A percentile compares a stretch with the other conserved stretches of the same genome.
Evolutionary conservation across 805 yeast species (phyloP).

Genomic region (Lachancea sp.): DNA sequence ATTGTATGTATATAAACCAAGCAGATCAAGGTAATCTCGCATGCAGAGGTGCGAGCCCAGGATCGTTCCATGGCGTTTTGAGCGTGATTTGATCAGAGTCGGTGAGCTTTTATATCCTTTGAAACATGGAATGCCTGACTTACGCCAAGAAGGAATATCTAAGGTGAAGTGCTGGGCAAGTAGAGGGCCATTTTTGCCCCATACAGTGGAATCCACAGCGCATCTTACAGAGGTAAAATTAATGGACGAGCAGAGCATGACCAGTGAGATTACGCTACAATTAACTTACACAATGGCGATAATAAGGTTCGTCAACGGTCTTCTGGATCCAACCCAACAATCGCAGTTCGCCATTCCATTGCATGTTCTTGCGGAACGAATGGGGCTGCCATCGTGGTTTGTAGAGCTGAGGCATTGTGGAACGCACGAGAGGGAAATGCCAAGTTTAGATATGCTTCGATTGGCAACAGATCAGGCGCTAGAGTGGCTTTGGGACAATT

Average conservation of each 20-base stretch:
- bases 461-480: conserved; percentile 55
- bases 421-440: conserved; percentile 76
- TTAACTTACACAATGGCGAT: conserved; percentile 66
- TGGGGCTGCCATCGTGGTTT: conserved; percentile 69
- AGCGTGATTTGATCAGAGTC: conserved; percentile 41
- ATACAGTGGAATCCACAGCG: conserved; percentile 62
- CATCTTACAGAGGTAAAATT: conserved; percentile 46
- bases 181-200: conserved; percentile 59
- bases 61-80: conserved; percentile 35
- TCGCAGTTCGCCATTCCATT: conserved; percentile 73
- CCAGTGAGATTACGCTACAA: conserved; percentile 30
- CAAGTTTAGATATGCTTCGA: conserved; percentile 63
- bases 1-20: too few species aligned
- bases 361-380: conserved; percentile 59
- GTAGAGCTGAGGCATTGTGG: conserved; percentile 88
- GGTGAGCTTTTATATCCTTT: conserved; percentile 48
- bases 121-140: conserved; percentile 15
- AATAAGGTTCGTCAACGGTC: conserved; percentile 84
- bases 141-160: conserved; percentile 42
- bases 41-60: conserved; percentile 9
- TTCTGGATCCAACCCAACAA: conserved; percentile 81
- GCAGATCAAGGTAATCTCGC: background rate
- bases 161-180: conserved; percentile 48
- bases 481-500: conserved; percentile 65
- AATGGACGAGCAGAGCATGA: conserved; percentile 35